These are phyloP conservation scores for Ophiostoma tasmaniense DNA, from an alignment of 2,329 filamentous ascomycete genomes.

Conservation along the genomic window DNA sequence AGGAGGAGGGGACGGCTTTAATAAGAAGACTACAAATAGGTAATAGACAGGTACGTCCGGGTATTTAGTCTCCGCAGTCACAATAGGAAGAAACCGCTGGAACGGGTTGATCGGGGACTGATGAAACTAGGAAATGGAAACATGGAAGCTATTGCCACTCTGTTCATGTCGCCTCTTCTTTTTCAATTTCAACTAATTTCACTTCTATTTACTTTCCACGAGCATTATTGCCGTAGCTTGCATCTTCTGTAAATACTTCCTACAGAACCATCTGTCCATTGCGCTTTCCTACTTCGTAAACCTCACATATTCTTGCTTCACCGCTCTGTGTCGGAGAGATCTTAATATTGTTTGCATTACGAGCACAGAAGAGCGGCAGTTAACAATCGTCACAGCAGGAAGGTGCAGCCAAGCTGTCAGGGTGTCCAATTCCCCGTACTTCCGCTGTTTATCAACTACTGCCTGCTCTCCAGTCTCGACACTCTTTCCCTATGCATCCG, in stretches of 20 bases:
- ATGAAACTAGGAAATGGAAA: not conserved
- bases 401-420: not conserved
- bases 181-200: not conserved
- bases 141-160: not conserved
- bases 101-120: not conserved
- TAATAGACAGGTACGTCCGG: not conserved
- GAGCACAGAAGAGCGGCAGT: not conserved
- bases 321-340: not conserved
- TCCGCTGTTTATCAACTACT: not conserved
- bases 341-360: not conserved
- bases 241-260: not conserved
- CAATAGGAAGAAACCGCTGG: not conserved
- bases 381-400: not conserved
- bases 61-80: not conserved
- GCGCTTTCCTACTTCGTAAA: not conserved
- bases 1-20: not conserved
- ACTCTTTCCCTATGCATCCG: not conserved
- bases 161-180: not conserved
- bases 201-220: not conserved
- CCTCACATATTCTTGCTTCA: not conserved
- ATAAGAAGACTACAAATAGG: not conserved
- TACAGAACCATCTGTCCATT: not conserved
- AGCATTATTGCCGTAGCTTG: not conserved
- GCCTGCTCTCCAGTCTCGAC: not conserved
- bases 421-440: not conserved